Evolutionary conservation across 768 basidiomycete species (phyloP).

Genomic region (Aureoboletus auriporus): DNA sequence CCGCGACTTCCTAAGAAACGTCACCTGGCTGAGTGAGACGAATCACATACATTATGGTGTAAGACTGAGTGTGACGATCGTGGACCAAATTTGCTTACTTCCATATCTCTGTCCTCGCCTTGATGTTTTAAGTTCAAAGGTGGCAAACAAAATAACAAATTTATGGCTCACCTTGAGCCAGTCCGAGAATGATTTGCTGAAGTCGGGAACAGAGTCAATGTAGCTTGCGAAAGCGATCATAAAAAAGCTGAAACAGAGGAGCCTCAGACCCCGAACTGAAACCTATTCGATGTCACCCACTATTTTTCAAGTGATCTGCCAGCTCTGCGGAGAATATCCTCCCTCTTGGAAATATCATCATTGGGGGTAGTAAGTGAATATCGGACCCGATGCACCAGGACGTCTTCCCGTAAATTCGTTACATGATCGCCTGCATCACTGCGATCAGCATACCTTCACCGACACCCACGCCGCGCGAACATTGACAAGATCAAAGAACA

Average conservation of each 20-base stretch:
- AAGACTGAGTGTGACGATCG: background rate
- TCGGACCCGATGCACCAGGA: constrained; percentile 75
- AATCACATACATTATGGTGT: background rate
- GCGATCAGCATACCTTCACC: constrained; percentile 5
- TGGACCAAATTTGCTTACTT: constrained; percentile 53
- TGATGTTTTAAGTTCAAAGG: background rate
- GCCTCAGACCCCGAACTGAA: background rate
- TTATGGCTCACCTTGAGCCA: constrained; percentile 69
- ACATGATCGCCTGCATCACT: constrained; percentile 75
- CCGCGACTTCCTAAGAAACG: constrained; percentile 75
- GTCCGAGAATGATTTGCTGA: constrained; percentile 69
- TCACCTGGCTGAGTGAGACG: constrained; percentile 61
- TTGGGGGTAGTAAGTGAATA: constrained; percentile 82
- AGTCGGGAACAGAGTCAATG: constrained; percentile 62
- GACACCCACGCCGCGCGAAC: background rate
- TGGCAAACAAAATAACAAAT: background rate
- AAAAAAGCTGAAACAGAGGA: constrained; percentile 67
- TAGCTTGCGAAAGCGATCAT: constrained; percentile 91
- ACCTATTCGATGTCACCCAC: constrained; percentile 39
- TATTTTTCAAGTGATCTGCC: constrained; percentile 84
- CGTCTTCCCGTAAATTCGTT: constrained; percentile 85
- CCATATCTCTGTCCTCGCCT: constrained; percentile 87
- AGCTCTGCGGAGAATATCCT: constrained; percentile 59
- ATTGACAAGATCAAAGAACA: constrained; percentile 16
- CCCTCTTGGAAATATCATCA: constrained; percentile 48